Base-by-base conservation (phyloP, 148 eudicot species). In the Spergularia marina region DNA sequence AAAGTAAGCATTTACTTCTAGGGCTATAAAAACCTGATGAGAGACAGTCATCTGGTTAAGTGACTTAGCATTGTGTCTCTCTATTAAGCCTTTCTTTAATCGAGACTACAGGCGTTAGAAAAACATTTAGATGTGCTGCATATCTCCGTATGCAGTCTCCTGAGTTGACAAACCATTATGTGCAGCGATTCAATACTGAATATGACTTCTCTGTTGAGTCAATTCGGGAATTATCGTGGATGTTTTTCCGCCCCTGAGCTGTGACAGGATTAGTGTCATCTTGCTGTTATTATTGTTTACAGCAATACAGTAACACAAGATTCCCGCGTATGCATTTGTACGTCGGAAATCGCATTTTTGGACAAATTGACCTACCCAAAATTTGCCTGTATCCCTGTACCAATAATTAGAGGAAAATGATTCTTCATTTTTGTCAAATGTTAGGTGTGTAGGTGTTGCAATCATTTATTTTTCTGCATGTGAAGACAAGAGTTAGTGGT, bases 401-500 rank as follows among this genome's bases (percentile, higher is more conserved):
- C 59, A 74, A 61, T 79, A 59, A 61, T 74, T 74, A 30, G 34
- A 62, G 57, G 74, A 8, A 73, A 68, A 54, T 40, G 60, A 68
- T 79, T 54, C 58, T 74, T 62, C 73, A 69, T 68, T 61, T 53
- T 66, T 74, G 69, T 73, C 69, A 79, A 74, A 7, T 61, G 63
- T 79, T 79, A 74, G 82, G 82, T 79, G 21, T 2, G 34, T 70
- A 70, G 62, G 61, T 65, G 53, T 72, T 59, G 30, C 56, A 72
- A 72, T 66, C 7, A 67, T 52, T 21, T 5, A 23, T 76, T 58
- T 41, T 72, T 60, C 25, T 76, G 69, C 73, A 76, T 58, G 73
- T 60, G 39, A 66, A 73, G 77, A 77, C 83, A 77, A 81, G 57
- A 68, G 70, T 23, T 67, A 61, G 77, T 67, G 80, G 80, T 73